Evolutionary conservation across 2,329 filamentous ascomycete genomes (phyloP).

Genomic region (Aureobasidium lini): DNA sequence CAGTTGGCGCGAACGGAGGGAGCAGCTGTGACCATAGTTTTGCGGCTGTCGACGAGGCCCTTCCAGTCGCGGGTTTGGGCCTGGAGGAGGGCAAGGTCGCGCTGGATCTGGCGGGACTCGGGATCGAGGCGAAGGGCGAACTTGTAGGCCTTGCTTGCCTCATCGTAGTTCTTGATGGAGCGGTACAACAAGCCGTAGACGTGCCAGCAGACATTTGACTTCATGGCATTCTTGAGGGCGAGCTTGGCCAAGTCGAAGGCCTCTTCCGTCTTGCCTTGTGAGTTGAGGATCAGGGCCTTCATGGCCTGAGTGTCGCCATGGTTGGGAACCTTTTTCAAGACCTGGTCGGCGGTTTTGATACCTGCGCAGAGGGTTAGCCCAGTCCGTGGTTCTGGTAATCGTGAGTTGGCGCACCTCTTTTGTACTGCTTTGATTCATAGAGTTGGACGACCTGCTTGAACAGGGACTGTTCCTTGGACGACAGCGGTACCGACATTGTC

Average conservation of each 20-base stretch:
- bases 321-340: slow-evolving; percentile 86
- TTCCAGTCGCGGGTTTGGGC: slow-evolving; percentile 94
- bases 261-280: slow-evolving; percentile 84
- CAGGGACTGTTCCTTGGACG: slow-evolving; percentile 84
- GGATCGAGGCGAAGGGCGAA: slow-evolving; percentile 89
- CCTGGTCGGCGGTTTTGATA: slow-evolving; percentile 91
- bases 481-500: slow-evolving; percentile 47
- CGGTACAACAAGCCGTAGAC: slow-evolving; percentile 94
- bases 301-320: slow-evolving; percentile 98
- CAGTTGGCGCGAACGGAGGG: slow-evolving; percentile 84
- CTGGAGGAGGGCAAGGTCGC: slow-evolving; percentile 87
- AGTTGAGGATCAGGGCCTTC: slow-evolving; percentile 96
- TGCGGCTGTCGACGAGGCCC: slow-evolving; percentile 85
- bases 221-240: slow-evolving; percentile 93
- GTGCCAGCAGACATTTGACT: slow-evolving; percentile 99
- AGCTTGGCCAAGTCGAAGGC: slow-evolving; percentile 90
- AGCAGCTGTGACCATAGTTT: slow-evolving; percentile 76
- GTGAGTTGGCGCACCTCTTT: slow-evolving; percentile 52
- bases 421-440: slow-evolving; percentile 98
- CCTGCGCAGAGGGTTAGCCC: slow-evolving; percentile 42
- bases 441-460: slow-evolving; percentile 91
- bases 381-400: slow-evolving; percentile 5
- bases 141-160: slow-evolving; percentile 98
- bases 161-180: slow-evolving; percentile 93
- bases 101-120: slow-evolving; percentile 87